phyloP scores from a whole-genome alignment of 2,329 filamentous ascomycete species.

The Diaporthe ampelina region DNA sequence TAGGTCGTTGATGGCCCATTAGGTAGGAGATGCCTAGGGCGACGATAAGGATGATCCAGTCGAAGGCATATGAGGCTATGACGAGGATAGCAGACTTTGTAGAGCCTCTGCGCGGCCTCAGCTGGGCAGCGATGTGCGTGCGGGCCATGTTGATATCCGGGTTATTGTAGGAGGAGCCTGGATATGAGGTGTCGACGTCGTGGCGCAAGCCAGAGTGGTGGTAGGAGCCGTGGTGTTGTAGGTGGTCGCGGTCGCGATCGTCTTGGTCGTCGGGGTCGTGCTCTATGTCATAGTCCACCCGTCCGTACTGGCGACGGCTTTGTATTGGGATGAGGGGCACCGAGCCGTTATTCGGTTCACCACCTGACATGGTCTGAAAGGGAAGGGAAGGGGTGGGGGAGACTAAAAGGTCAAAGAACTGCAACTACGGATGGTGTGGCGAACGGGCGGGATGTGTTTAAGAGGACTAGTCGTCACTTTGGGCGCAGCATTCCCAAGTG shows the following conservation, averaged over 20 bases:
- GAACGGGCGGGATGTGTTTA: slow-evolving; percentile 14
- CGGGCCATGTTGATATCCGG: slow-evolving; percentile 33
- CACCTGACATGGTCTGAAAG: slow-evolving; percentile 25
- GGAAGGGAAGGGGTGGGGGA: background rate
- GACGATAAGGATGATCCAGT: slow-evolving; percentile 78
- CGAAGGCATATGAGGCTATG: slow-evolving; percentile 76
- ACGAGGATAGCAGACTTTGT: slow-evolving; percentile 55
- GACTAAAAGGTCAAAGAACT: slow-evolving; percentile 2
- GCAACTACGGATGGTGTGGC: slow-evolving; percentile 4
- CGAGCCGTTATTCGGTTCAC: slow-evolving; percentile 34
- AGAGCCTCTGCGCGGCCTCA: slow-evolving; percentile 36
- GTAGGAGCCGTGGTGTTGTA: slow-evolving; percentile 1
- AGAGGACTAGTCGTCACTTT: slow-evolving; percentile 20
- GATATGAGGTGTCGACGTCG: slow-evolving; percentile 35
- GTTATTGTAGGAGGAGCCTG: slow-evolving; percentile 5
- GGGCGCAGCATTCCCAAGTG: background rate
- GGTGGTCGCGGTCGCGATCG: slow-evolving; percentile 24
- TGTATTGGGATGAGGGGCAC: slow-evolving; percentile 39
- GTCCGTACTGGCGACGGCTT: slow-evolving; percentile 33
- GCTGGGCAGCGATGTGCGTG: slow-evolving; percentile 33
- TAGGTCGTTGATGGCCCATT: slow-evolving; percentile 73
- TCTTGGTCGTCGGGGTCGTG: slow-evolving; percentile 23
- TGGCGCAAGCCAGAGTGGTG: slow-evolving; percentile 11
- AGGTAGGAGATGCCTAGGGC: slow-evolving; percentile 71
- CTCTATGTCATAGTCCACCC: slow-evolving; percentile 28